Base-by-base conservation (phyloP, 768 basidiomycete genomes). In the Psilocybe subaeruginosa region DNA sequence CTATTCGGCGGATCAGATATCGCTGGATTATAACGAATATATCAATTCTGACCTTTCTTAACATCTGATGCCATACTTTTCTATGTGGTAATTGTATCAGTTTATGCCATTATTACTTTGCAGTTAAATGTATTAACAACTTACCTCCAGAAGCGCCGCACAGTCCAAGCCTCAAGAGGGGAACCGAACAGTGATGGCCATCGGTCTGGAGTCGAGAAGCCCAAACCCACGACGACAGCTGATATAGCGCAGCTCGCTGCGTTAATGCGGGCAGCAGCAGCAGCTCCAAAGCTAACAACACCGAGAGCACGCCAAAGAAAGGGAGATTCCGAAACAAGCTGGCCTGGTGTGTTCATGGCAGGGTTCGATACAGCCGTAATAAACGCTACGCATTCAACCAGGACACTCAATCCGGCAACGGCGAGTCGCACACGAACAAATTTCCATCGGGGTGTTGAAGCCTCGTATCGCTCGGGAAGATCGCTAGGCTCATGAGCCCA, bases 401-500 rank as follows among this genome's bases (percentile, higher is more conserved):
- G 2, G 19, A 61, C 50, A 37, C 64, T 64, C 6, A 60, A 19
- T 11, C 55, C 54, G 7, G 64, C 64, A 7, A 45, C 55, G 4
- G 41, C 8, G 12, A 72, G n/a, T 41, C 65, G 68, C 19, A 55
- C 59, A 30, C 61, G 8, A 17, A 75, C 64, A 59, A 76, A 76
- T 52, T 46, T 57, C 31, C 37, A 48, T 47, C 70, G 70, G 11
- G 66, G 61, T 12, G 64, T 64, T 7, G 54, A 45, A 33, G 62
- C 69, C n/a, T 62, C 51, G 14, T 72, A 69, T 31, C 60, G 60
- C 9, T 47, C 41, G 54, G 70, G 56, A 62, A 66, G 56, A 54
- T 64, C 31, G 17, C 60, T 64, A 2, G 70, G 67, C 60, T 74
- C 72, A 46, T 75, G 73, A 16, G 69, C 64, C 76, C 76, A 78